These are phyloP conservation scores for Plantago major DNA, from an alignment of 257 asterid species.

Conservation along the genomic window DNA sequence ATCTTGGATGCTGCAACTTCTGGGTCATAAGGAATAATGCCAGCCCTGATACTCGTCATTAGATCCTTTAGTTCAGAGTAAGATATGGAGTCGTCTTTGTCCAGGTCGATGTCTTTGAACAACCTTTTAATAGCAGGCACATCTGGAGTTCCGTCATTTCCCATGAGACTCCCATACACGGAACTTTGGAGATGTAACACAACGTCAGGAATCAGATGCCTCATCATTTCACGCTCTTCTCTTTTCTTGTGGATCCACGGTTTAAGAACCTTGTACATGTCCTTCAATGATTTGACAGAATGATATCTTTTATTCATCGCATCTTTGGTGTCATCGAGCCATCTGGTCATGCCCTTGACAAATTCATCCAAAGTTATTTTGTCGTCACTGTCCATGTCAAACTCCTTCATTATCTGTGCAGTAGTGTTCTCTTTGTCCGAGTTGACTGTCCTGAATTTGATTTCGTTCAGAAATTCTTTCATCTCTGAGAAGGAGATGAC, in stretches of 20 bases:
- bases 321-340: conserved; percentile 60
- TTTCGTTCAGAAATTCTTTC: conserved; percentile 36
- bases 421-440: conserved; percentile 32
- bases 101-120: conserved; percentile 24
- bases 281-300: conserved; percentile 44
- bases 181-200: conserved; percentile 22
- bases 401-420: conserved; percentile 37
- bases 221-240: conserved; percentile 48
- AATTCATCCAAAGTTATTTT: conserved; percentile 54
- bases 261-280: conserved; percentile 42
- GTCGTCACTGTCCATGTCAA: conserved; percentile 40
- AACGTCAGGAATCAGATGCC: conserved; percentile 26
- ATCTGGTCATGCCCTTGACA: conserved; percentile 44
- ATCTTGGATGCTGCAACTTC: conserved; percentile 32
- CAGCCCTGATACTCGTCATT: conserved; percentile 2
- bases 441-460: conserved; percentile 25
- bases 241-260: conserved; percentile 59
- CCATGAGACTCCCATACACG: conserved; percentile 23
- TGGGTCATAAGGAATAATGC: conserved; percentile 4
- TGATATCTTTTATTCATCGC: conserved; percentile 41
- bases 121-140: conserved; percentile 25
- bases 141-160: conserved; percentile 29
- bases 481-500: conserved; percentile 42
- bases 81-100: conserved; percentile 16
- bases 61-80: conserved; percentile 13